Conservation (phyloP, 805 yeast species). For the Candida adriatica region DNA sequence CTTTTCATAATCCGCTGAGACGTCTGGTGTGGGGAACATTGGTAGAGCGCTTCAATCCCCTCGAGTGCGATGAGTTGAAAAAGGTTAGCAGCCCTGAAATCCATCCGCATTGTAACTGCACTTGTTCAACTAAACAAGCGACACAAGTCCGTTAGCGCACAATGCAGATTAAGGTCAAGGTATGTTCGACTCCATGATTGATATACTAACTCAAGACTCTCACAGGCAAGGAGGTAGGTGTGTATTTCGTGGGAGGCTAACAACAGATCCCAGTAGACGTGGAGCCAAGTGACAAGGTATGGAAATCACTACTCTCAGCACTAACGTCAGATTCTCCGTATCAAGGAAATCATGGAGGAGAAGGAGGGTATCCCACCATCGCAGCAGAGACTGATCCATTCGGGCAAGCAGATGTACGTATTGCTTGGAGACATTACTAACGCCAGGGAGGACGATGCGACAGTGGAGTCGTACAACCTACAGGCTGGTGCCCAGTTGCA, state of each 20-base stretch:
- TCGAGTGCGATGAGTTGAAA: too few relatives aligned
- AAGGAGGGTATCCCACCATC: constrained; percentile 96
- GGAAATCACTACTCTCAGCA: constrained; percentile 14
- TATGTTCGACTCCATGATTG: neutral
- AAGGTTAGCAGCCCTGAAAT: too few relatives aligned
- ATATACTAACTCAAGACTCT: constrained; percentile 37
- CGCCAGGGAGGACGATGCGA: constrained; percentile 62
- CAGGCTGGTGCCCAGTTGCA: constrained; percentile 84
- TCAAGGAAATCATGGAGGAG: constrained; percentile 90
- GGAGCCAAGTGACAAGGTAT: constrained; percentile 57
- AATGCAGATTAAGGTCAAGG: constrained; percentile 62
- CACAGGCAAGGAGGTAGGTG: constrained; percentile 63
- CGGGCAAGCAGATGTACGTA: constrained; percentile 83
- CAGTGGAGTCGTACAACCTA: constrained; percentile 67
- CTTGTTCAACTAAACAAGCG: too few relatives aligned
- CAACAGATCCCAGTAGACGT: constrained; percentile 60
- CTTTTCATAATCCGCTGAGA: constrained; percentile 53
- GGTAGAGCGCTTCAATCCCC: too few relatives aligned
- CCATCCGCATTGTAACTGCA: too few relatives aligned
- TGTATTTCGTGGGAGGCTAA: neutral
- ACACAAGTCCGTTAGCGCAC: too few relatives aligned
- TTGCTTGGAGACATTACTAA: constrained; percentile 2
- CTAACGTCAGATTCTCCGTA: constrained; percentile 42
- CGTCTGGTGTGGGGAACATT: constrained; percentile 82
- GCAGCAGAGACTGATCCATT: constrained; percentile 85